Evolutionary conservation across 2,329 filamentous ascomycete species (phyloP), one percentile per base, ranked within the genome.

Genomic region (Ophiostoma angusticollis): DNA sequence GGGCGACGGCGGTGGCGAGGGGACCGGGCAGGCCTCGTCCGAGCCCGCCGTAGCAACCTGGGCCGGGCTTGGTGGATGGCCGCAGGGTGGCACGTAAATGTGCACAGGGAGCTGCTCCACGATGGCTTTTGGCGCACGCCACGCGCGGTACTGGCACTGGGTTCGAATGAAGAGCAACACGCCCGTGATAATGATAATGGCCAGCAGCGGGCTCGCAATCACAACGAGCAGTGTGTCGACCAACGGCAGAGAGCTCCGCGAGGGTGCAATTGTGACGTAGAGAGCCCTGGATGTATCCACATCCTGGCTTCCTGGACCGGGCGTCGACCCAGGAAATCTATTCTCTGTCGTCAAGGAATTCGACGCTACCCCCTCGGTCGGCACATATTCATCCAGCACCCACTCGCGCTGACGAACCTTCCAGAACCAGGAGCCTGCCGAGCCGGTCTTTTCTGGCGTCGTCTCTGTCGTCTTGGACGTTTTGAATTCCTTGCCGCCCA

Each of bases 61-160:
- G 3, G 42, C 25, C 0, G 44, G 29, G 3, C 17, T 35, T 6
- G 40, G 33, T 4, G 38, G 33, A 1, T 35, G 3, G 2, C 38
- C 22, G 0, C 41, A 64, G 25, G 94, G 83, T 0, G 87, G 93
- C 52, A 93, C 87, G 54, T 95, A 98, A 0, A 87, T 96, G 43
- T 89, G 78, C 12, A 98, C 86, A 2, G 91, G 91, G n/a, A 98
- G 70, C 42, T 83, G 79, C 50, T 95, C 87, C 14, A 98, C 87
- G 1, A 98, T 78, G 1, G 85, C 93, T 59, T 98, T 98, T 5
- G 91, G 91, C n/a, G 91, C 91, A 51, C 91, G 77, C 89, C 91
- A 98, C 50, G 89, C 74, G 46, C 89, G 74, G 43, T 89, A 74
- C 36, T 89, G 79, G 49, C 95, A 93, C 43, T 87, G 80, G 33